Percentiles rank a stretch among this genome's conserved stretches.
phyloP scores from a whole-genome alignment of 768 basidiomycete genomes.

The Rhodotorula graminis region DNA sequence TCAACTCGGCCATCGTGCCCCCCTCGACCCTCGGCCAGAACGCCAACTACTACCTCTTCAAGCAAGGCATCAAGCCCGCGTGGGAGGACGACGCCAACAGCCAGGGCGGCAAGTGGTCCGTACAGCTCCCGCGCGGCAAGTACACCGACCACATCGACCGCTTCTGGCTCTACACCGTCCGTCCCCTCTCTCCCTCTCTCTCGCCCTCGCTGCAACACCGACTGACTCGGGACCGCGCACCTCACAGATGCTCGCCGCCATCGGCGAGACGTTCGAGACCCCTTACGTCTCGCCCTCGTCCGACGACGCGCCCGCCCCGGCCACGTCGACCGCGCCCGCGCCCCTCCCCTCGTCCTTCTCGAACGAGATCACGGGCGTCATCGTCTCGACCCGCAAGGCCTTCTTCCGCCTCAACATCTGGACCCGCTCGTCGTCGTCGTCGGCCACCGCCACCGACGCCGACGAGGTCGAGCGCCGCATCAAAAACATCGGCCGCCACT shows the following conservation, averaged over 20 bases:
- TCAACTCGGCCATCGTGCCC: constrained; percentile 96
- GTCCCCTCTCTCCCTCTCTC: constrained; percentile 38
- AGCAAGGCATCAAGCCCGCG: constrained; percentile 55
- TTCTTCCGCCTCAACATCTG: constrained; percentile 98
- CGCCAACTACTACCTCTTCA: constrained; percentile 99
- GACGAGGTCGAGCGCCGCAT: constrained; percentile 42
- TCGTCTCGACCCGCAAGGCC: constrained; percentile 85
- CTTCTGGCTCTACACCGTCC: constrained; percentile 97
- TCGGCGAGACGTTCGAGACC: constrained; percentile 97
- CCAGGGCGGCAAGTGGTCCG: constrained; percentile 96
- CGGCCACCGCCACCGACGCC: constrained; percentile 50
- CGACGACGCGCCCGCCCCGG: constrained; percentile 46
- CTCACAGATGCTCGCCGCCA: constrained; percentile 94
- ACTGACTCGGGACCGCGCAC: neutral
- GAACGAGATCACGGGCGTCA: constrained; percentile 70
- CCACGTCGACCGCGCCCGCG: constrained; percentile 50
- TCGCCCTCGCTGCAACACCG: neutral
- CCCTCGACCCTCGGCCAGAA: constrained; percentile 80
- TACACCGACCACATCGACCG: constrained; percentile 75
- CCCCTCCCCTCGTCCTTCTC: constrained; percentile 55
- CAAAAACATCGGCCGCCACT: constrained; percentile 53
- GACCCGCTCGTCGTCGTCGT: constrained; percentile 63
- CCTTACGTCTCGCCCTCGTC: constrained; percentile 50
- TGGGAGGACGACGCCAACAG: constrained; percentile 68
- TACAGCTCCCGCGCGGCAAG: constrained; percentile 94